phyloP scores from a whole-genome alignment of 1,284 basidiomycete species.

The Puccinia novopanici region DNA sequence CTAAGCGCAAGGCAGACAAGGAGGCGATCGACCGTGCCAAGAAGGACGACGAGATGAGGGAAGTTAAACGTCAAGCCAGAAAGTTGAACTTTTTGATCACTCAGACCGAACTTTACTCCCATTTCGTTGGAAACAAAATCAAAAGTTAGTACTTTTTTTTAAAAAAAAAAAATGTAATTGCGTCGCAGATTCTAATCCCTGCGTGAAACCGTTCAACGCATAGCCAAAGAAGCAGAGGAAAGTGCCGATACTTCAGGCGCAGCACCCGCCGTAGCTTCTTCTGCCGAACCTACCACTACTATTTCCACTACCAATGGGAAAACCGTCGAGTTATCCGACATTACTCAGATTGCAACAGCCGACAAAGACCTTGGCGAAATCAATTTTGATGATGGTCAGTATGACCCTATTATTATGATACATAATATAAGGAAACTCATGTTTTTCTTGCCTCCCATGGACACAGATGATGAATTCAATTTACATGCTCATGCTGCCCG shows the following conservation, averaged over 20 bases:
- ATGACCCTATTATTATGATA: neutral
- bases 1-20: slow-evolving; percentile 89
- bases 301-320: slow-evolving; percentile 54
- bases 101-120: slow-evolving; percentile 97
- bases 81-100: slow-evolving; percentile 99
- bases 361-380: slow-evolving; percentile 72
- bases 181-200: slow-evolving; percentile 49
- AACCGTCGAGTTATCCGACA: slow-evolving; percentile 63
- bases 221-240: slow-evolving; percentile 80
- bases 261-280: slow-evolving; percentile 53
- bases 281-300: slow-evolving; percentile 59
- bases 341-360: slow-evolving; percentile 66
- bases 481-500: slow-evolving; percentile 81
- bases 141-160: slow-evolving; percentile 70
- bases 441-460: neutral
- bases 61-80: slow-evolving; percentile 89
- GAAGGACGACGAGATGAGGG: slow-evolving; percentile 93
- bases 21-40: slow-evolving; percentile 85
- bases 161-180: slow-evolving; percentile 16
- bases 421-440: slow-evolving; percentile 1
- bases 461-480: slow-evolving; percentile 81
- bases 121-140: slow-evolving; percentile 98
- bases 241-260: slow-evolving; percentile 64
- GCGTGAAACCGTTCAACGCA: slow-evolving; percentile 24
- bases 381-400: slow-evolving; percentile 85